Percentiles rank a stretch among this genome's conserved stretches.
Evolutionary conservation across 1,284 basidiomycete species (phyloP).

Genomic region (Sanghuangporus sanghuang): DNA sequence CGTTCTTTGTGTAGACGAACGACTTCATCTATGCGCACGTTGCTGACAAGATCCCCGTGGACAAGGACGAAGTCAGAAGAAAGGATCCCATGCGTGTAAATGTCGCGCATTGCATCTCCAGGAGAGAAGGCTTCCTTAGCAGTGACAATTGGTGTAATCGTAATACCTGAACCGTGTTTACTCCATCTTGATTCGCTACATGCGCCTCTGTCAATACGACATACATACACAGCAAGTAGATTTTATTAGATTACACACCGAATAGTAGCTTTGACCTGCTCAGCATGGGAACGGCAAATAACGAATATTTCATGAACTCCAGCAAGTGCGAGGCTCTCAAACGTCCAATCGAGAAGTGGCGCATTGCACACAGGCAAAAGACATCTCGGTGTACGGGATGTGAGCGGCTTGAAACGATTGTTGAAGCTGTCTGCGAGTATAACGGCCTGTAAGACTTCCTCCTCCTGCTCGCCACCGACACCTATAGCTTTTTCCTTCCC

Average conservation of each 20-base stretch:
- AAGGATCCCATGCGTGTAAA: constrained; percentile 91
- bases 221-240: not conserved
- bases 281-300: constrained; percentile 83
- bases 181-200: constrained; percentile 69
- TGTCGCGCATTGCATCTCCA: constrained; percentile 94
- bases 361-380: constrained; percentile 93
- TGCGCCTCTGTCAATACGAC: not conserved
- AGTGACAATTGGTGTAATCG: constrained; percentile 84
- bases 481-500: constrained; percentile 51
- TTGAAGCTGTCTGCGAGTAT: constrained; percentile 95
- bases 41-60: constrained; percentile 92
- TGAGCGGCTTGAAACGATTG: constrained; percentile 86
- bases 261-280: constrained; percentile 77
- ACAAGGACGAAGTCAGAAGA: constrained; percentile 93
- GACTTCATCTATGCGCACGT: constrained; percentile 85
- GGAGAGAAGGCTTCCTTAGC: constrained; percentile 86
- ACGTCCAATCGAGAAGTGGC: constrained; percentile 91
- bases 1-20: constrained; percentile 88
- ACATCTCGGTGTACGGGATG: constrained; percentile 79
- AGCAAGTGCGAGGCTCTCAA: constrained; percentile 88
- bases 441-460: constrained; percentile 85
- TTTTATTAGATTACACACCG: constrained; percentile 44
- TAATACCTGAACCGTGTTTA: constrained; percentile 68
- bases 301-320: constrained; percentile 96
- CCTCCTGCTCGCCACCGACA: constrained; percentile 68